A percentile compares a stretch with the other conserved stretches of the same genome.
Conservation (phyloP, 2,329 filamentous ascomycete species). For the Sclerotinia sclerotiorum region DNA sequence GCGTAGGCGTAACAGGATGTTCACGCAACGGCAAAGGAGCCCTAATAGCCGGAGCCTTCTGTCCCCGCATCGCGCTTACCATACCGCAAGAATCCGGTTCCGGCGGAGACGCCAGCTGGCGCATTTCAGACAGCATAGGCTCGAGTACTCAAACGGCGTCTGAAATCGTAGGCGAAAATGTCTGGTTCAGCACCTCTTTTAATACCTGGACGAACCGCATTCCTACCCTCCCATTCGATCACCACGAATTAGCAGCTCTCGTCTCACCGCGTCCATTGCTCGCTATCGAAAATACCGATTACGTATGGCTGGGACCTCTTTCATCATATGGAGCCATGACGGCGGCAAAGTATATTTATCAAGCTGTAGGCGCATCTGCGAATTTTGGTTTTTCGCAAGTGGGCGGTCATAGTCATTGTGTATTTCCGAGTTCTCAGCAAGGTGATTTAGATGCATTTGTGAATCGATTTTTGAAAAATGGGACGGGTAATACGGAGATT, state of each 20-base stretch:
- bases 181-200: slow-evolving; percentile 61
- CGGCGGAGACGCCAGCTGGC: slow-evolving; percentile 62
- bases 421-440: too few relatives aligned
- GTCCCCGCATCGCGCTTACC: slow-evolving; percentile 58
- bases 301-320: slow-evolving; percentile 52
- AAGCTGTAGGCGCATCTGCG: slow-evolving; percentile 43
- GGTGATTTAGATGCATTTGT: slow-evolving; percentile 48
- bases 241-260: slow-evolving; percentile 58
- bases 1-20: slow-evolving; percentile 60
- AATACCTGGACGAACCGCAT: slow-evolving; percentile 51
- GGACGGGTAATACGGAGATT: not conserved
- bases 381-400: too few relatives aligned
- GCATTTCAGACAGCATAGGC: slow-evolving; percentile 52
- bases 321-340: slow-evolving; percentile 55
- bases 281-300: slow-evolving; percentile 54
- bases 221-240: slow-evolving; percentile 53
- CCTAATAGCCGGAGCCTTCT: slow-evolving; percentile 55
- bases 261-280: slow-evolving; percentile 57
- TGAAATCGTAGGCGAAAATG: slow-evolving; percentile 59
- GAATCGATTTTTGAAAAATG: slow-evolving; percentile 45
- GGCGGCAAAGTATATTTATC: slow-evolving; percentile 53
- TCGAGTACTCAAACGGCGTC: slow-evolving; percentile 58
- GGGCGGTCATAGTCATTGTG: too few relatives aligned
- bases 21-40: slow-evolving; percentile 65
- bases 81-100: slow-evolving; percentile 63